Evolutionary conservation across 129 eudicot genomes (phyloP).

Genomic region (Chrysanthemum seticuspe): DNA sequence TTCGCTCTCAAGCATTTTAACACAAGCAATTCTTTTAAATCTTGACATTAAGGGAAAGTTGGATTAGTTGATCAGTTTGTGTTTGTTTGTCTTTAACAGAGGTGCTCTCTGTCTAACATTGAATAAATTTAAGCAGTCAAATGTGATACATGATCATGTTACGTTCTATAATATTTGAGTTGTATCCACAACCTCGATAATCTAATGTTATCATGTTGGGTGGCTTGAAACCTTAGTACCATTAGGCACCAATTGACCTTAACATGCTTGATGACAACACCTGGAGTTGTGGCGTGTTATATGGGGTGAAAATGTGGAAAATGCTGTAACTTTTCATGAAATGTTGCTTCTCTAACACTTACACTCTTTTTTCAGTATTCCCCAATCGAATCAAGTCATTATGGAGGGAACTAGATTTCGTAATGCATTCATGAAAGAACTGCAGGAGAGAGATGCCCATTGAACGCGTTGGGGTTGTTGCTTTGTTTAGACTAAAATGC

Average conservation of each 20-base stretch:
- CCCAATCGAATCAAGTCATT: conserved; percentile 49
- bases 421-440: conserved; percentile 51
- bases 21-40: no score
- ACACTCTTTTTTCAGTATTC: background rate
- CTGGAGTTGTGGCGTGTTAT: no score
- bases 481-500: conserved; percentile 56
- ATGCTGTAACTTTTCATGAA: background rate
- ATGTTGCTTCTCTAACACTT: no score
- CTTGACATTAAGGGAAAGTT: no score
- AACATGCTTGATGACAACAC: no score
- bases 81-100: background rate
- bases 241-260: no score
- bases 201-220: no score
- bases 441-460: conserved; percentile 43
- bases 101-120: background rate
- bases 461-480: conserved; percentile 60
- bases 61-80: background rate
- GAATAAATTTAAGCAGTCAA: background rate
- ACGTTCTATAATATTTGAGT: background rate
- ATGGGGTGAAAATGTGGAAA: background rate
- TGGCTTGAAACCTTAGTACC: no score
- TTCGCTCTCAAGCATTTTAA: no score
- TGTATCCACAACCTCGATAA: background rate
- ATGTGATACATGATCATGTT: background rate
- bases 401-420: conserved; percentile 54